Evolutionary conservation across 2,329 filamentous ascomycete genomes (phyloP).

Genomic region (Cytospora piceicola): DNA sequence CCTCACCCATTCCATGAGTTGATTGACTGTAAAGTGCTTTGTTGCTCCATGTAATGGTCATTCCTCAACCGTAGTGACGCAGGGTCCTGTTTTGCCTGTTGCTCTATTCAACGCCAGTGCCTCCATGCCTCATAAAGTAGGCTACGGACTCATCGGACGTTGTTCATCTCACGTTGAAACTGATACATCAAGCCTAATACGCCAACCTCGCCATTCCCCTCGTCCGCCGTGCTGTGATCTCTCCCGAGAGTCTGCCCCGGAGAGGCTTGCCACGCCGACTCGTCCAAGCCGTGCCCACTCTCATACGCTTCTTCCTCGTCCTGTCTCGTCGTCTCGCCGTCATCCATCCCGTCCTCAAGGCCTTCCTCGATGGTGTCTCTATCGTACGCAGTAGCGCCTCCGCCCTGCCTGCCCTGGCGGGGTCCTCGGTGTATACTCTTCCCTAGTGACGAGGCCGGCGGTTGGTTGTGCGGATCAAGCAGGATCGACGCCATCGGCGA

Average conservation of each 20-base stretch:
- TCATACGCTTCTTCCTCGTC: conserved; percentile 64
- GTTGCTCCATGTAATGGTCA: not conserved
- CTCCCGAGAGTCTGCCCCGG: conserved; percentile 55
- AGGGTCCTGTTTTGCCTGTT: not conserved
- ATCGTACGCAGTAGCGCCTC: conserved; percentile 45
- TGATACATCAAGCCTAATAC: conserved; percentile 63
- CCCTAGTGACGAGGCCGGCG: conserved; percentile 52
- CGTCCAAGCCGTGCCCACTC: conserved; percentile 55
- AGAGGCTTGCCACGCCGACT: conserved; percentile 64
- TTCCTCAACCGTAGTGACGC: not conserved
- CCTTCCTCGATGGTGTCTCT: conserved; percentile 62
- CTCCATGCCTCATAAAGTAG: not conserved
- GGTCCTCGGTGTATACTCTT: conserved; percentile 51
- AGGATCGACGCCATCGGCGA: conserved; percentile 75
- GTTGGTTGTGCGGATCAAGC: conserved; percentile 77
- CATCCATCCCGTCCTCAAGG: conserved; percentile 49
- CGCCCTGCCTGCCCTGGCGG: conserved; percentile 45
- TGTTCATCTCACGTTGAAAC: conserved; percentile 60
- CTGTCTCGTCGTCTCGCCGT: conserved; percentile 51
- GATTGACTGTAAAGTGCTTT: not conserved
- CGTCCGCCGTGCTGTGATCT: conserved; percentile 54
- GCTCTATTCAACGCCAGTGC: conserved; percentile 8
- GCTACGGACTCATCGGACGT: conserved; percentile 37
- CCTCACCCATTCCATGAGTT: not conserved
- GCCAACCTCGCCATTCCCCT: conserved; percentile 54